Evolutionary conservation across 495 filamentous ascomycete genomes (phyloP), one percentile per base, ranked within the genome.

Genomic region (Apodospora peruviana): DNA sequence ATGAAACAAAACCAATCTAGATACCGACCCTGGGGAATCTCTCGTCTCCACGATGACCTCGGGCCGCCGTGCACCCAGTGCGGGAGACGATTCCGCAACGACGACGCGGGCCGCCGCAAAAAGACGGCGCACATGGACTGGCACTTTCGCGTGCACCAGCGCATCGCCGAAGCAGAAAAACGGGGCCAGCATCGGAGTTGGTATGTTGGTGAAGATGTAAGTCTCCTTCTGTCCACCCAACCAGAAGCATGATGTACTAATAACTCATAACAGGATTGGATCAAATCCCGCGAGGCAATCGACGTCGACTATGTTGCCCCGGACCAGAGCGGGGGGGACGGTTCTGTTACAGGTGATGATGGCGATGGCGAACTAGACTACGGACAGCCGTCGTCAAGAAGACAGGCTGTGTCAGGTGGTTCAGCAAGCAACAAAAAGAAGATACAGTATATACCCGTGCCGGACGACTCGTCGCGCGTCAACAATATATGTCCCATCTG

Each of bases 91-190:
- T 98, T 97, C 61, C 73, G 74, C 25, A 74, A 80, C 18, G 85
- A 84, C 20, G 85, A 87, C 38, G 79, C 88, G 53, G 91, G 90
- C 22, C 86, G 81, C 51, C 79, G 81, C 58, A 84, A 83, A 68
- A 97, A 97, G 68, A 85, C 85, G n/a, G 81, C 86, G 1, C 93
- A 98, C 69, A 77, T 96, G 65, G 93, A 98, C 64, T 97, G 91
- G 93, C 93, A 98, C 65, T 98, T 98, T 72, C 80, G 83, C 23
- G 91, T 91, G 2, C 91, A 96, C 61, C 87, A 88, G 63, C 86
- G 91, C 20, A 85, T 93, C 71, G 80, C 81, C 5, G 91, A 97
- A 35, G 81, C 81, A 34, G 80, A 85, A 52, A 87, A 82, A 62
- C 79, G 88, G 36, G 90, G 87, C 9, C 87, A 94, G 55, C 88